Evolutionary conservation across 2,329 filamentous ascomycete species (phyloP).

Genomic region (Fusarium sp.): DNA sequence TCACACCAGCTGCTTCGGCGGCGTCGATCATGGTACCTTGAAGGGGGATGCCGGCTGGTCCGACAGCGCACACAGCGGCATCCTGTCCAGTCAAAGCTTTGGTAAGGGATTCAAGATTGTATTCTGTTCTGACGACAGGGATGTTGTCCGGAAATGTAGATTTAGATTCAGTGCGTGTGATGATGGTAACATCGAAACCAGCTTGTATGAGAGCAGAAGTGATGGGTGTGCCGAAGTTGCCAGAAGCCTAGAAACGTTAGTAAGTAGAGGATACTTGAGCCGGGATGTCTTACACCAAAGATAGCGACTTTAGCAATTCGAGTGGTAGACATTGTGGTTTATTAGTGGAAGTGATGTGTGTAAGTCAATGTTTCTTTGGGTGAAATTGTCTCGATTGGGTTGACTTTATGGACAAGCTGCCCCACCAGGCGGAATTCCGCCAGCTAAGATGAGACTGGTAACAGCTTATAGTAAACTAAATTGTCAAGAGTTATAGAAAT

Average conservation of each 20-base stretch:
- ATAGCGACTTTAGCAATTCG: slow-evolving; percentile 14
- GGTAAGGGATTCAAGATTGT: slow-evolving; percentile 6
- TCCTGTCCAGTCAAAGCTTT: slow-evolving; percentile 16
- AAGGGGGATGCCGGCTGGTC: slow-evolving; percentile 17
- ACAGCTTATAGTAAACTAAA: neutral
- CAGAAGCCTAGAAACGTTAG: slow-evolving; percentile 28
- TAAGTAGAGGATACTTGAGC: accelerated
- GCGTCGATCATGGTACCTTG: slow-evolving; percentile 34
- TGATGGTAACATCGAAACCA: slow-evolving; percentile 23
- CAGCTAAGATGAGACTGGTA: neutral
- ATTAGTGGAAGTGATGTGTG: neutral
- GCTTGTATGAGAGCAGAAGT: slow-evolving; percentile 25
- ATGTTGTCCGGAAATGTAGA: slow-evolving; percentile 17
- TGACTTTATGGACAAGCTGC: slow-evolving; percentile 6
- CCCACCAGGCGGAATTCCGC: slow-evolving; percentile 34
- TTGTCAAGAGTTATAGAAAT: neutral
- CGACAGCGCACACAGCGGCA: slow-evolving; percentile 18
- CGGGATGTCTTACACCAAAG: slow-evolving; percentile 13
- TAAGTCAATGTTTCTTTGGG: slow-evolving; percentile 8
- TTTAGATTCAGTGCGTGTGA: slow-evolving; percentile 29
- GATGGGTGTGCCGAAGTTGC: slow-evolving; percentile 35
- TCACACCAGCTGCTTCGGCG: slow-evolving; percentile 25
- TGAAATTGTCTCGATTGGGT: slow-evolving; percentile 3
- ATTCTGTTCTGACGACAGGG: neutral
- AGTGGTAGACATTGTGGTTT: slow-evolving; percentile 12